Base-by-base conservation (phyloP, 2,329 filamentous ascomycete species). In the Apiospora koreana region DNA sequence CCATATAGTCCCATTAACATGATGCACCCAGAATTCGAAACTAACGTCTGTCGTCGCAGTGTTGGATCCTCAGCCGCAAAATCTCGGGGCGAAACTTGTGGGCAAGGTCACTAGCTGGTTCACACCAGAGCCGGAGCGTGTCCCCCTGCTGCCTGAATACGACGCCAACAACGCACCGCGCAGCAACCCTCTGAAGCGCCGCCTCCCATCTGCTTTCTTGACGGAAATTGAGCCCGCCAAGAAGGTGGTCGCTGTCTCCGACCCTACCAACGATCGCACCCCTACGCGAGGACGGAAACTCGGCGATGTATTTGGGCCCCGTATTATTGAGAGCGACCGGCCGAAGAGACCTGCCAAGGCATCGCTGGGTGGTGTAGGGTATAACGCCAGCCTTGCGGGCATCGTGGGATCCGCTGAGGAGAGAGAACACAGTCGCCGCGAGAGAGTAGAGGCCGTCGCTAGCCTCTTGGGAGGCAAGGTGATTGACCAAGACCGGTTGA, bases 141-240 rank as follows among this genome's bases (percentile, higher is more conserved):
- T 79, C n/a, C 74, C 77, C 2, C 54, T 79, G 43, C 65, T 79
- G 58, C 78, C 78, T 1, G 46, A 69, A 2, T 69, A 72, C 10
- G 31, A 71, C 16, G 50, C 64, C 35, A 69, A 69, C 18, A 72
- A 74, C 42, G 54, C 45, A 4, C 75, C 78, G 10, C 75, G 75
- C 25, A 79, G 76, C 72, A 77, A 73, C 67, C 75, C 76, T 16
- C 23, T 25, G 0, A 69, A 46, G 67, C 77, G 78, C 31, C 77
- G 75, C 72, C 72, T 79, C 62, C 77, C 77, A n/a, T 74, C 71
- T 5, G 72, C 73, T 14, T 78, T 76, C 71, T 68, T 76, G 42
- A 41, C 66, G 3, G 66, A 68, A 4, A 18, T 54, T 28, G 66
- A 68, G 23, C 66, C 66, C 45, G 66, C 31, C 38, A 18, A 28